Percentiles rank a stretch among this genome's conserved stretches.
phyloP scores from a whole-genome alignment of 2,329 filamentous ascomycete species.

The Botrytis pseudocinerea region DNA sequence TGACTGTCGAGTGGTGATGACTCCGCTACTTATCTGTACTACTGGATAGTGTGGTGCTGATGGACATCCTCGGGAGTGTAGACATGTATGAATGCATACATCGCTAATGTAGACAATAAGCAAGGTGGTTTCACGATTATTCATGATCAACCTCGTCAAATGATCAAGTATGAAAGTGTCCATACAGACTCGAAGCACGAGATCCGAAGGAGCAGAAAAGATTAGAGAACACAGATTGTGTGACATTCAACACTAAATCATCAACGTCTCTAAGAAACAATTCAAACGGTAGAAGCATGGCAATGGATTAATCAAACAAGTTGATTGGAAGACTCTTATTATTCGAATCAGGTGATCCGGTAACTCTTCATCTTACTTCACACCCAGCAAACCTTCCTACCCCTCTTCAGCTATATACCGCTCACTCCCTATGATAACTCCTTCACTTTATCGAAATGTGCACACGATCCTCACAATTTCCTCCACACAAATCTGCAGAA shows the following conservation, averaged over 20 bases:
- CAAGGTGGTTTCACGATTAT: not conserved
- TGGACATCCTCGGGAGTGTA: not conserved
- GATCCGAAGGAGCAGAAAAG: not conserved
- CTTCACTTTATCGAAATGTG: not conserved
- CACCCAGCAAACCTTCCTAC: not conserved
- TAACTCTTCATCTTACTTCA: not conserved
- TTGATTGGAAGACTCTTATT: not conserved
- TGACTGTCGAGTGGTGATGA: not conserved
- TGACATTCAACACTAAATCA: not conserved
- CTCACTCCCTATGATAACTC: not conserved
- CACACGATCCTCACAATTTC: slow-evolving; percentile 5
- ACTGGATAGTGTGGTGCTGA: not conserved
- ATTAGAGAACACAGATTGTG: not conserved
- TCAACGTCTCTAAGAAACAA: not conserved
- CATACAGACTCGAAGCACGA: not conserved
- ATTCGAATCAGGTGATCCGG: not conserved
- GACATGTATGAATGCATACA: not conserved
- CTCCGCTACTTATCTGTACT: not conserved
- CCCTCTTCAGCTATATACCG: not conserved
- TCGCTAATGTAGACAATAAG: not conserved
- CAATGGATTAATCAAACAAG: not conserved
- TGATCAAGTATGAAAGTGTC: not conserved
- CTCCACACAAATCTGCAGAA: slow-evolving; percentile 2
- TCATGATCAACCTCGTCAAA: not conserved
- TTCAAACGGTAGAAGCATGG: not conserved